Evolutionary conservation across 257 asterid genomes (phyloP), one percentile per base, ranked within the genome.

Genomic region (Knoxia roxburghii): DNA sequence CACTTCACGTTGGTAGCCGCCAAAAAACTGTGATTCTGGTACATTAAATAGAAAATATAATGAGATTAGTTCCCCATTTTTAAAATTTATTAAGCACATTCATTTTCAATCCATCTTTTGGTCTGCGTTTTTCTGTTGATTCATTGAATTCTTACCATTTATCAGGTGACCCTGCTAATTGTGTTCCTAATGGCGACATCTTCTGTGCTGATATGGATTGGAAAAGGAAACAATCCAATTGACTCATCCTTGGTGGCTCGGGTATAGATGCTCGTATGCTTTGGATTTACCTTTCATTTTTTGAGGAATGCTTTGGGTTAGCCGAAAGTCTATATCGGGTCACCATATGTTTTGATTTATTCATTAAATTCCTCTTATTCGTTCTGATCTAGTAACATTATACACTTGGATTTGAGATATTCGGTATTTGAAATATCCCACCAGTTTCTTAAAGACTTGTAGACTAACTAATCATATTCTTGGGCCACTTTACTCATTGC

Each of bases 1-100:
- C 75, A 15, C 39, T 71, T 62, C 83, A 55, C 68, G 75, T 87
- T 45, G 95, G 99, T 75, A 88, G 96, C 85, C 97, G 95, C 57
- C 99, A 93, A 71, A 93, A 83, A 86, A 76, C 82, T 62, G 99
- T 88, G 78, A 80, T 86, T 79, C 78, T 93, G 95, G 99, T 93
- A 84, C 13, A 54, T 61, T 20, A 32, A 18, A 29, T 40, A 48
- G 1, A 27, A 30, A 20, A 30, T 7, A 2, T 45, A 9, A 9
- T 7, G 63, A 23, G 39, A 11, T 5, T 40, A n/a, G n/a, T 13
- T 61, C 37, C 41, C 32, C 41, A 58, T 26, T 21, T 27, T 27
- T 53, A 45, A 37, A 35, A 15, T 27, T 61, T 30, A 10, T 53
- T 29, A 32, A 41, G 64, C 21, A 9, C 20, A 45, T 37, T 20